phyloP scores from a whole-genome alignment of 2,329 filamentous ascomycete genomes.

The Hypoxylon sp. region DNA sequence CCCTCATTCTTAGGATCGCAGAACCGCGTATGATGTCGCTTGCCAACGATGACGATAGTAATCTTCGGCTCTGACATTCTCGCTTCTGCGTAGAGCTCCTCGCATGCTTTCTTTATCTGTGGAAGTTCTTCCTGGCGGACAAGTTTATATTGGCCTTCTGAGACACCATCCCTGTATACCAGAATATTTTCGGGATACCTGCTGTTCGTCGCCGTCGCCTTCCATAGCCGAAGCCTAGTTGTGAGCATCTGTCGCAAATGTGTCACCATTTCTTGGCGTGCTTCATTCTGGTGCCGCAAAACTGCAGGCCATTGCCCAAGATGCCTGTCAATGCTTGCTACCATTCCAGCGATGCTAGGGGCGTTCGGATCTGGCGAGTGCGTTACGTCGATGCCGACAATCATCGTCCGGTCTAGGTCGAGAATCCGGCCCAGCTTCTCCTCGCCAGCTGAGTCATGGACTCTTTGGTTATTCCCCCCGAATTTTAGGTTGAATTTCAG shows the following conservation, averaged over 20 bases:
- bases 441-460: too few species aligned
- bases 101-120: conserved; percentile 68
- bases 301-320: conserved; percentile 77
- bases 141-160: conserved; percentile 75
- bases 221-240: conserved; percentile 71
- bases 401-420: conserved; percentile 71
- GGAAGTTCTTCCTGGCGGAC: conserved; percentile 72
- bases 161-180: conserved; percentile 83
- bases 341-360: conserved; percentile 77
- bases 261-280: conserved; percentile 73
- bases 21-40: conserved; percentile 82
- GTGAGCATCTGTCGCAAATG: conserved; percentile 71
- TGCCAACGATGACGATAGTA: conserved; percentile 77
- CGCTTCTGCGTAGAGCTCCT: conserved; percentile 65
- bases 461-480: conserved; percentile 68
- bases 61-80: conserved; percentile 68
- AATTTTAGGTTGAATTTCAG: conserved; percentile 76
- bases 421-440: conserved; percentile 55
- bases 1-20: conserved; percentile 64
- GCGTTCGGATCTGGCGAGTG: conserved; percentile 71
- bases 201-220: too few species aligned
- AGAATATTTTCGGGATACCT: too few species aligned
- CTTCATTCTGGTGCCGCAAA: conserved; percentile 66
- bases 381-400: conserved; percentile 81
- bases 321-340: conserved; percentile 71